Base-by-base conservation (phyloP, 345 rosid genomes). In the Hibiscus syriacus region DNA sequence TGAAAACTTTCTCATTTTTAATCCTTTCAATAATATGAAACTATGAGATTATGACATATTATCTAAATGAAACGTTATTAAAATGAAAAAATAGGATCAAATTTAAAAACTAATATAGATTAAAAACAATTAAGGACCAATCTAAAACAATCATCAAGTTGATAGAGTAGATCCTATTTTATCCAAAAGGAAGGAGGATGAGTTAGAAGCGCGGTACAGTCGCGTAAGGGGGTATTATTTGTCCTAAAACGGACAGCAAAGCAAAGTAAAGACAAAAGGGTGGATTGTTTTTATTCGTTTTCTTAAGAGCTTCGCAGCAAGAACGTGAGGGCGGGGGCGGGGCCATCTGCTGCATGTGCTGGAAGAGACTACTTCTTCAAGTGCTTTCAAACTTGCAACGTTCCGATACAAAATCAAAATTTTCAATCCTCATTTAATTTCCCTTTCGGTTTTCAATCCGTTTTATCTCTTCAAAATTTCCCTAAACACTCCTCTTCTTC, bases 151-250 rank as follows among this genome's bases (percentile, higher is more conserved):
- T 45, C 4, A 45, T 16, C 14, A 34, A 34, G 49, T 14, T 45
- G 49, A 14, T 14, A 5, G 49, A 13, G 6, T 45, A 45, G 14
- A 5, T 0, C 6, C 4, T 16, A 45, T 2, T 14, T 45, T 45
- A 16, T 17, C 23, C 54, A 17, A 61, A 20, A 25, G 3, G 26
- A 41, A 16, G 30, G n/a, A 39, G 58, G 41, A 41, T 3, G 29
- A 6, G 11, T 30, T 10, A 36, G 68, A 43, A 63, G 27, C 88
- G 91, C 86, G 88, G 84, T 72, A 48, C 75, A 78, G 7, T 74
- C 82, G 85, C 6, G 87, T 84, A 7, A 16, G 3, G 1, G 73
- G 94, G 80, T 41, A 85, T 82, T 29, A 57, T 67, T 14, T 49
- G 57, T 72, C 66, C 49, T 6, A 60, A 64, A 14, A 32, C 27